phyloP scores from a whole-genome alignment of 306 rosid species.

The Glycyrrhiza uralensis region DNA sequence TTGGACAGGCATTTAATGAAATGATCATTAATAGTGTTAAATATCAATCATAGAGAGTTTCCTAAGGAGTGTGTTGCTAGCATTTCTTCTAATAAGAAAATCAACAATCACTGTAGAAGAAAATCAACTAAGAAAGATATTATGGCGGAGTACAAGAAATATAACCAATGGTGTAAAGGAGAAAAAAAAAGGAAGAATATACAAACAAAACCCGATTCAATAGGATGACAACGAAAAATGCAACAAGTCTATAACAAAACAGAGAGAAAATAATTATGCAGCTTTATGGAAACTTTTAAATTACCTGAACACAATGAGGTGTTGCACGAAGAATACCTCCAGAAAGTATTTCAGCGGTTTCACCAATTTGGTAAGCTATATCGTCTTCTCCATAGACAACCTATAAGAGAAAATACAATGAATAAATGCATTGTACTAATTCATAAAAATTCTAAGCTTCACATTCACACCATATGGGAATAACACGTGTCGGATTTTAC shows the following conservation, averaged over 20 bases:
- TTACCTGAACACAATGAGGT: conserved; percentile 94
- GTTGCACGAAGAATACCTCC: conserved; percentile 93
- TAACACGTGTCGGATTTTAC: conserved; percentile 7
- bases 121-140: not conserved
- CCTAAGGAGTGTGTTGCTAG: not conserved
- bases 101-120: not conserved
- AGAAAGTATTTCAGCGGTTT: conserved; percentile 88
- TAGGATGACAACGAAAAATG: not conserved
- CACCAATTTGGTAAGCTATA: conserved; percentile 96
- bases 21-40: not conserved
- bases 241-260: not conserved
- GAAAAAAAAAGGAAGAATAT: not conserved
- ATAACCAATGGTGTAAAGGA: not conserved
- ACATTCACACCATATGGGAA: not conserved
- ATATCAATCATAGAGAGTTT: not conserved
- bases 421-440: not conserved
- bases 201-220: not conserved
- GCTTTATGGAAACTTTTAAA: not conserved
- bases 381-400: conserved; percentile 78
- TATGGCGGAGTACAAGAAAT: not conserved
- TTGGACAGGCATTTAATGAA: too few species aligned
- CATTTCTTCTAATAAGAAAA: not conserved
- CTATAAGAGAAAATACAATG: conserved; percentile 37
- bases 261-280: not conserved
- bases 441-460: conserved; percentile 6